Evolutionary conservation across 73 alveolate species (phyloP), one percentile per base, ranked within the genome.

Genomic region (Paraurostyla sp.): DNA sequence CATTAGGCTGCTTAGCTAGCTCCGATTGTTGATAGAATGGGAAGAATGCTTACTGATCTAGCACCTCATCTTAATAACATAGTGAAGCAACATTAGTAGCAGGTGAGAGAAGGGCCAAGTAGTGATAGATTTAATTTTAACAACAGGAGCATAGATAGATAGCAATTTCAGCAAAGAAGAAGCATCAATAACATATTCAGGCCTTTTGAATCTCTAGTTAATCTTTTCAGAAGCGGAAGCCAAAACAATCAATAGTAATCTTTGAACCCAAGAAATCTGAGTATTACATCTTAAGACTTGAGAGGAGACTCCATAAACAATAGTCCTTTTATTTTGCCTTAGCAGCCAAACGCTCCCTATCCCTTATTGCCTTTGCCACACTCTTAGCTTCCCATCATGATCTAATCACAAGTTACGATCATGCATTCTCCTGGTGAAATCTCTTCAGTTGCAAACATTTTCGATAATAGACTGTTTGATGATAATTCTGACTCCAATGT

Each of bases 21-120:
- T 23, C 98, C 98, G 0, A 88, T 94, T 9, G 57, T 94, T 56
- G 98, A 94, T 73, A 68, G 98, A 82, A 29, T 92, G 46, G 98
- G 98, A 25, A 71, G 98, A 51, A 80, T 94, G 94, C 73, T 91
- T 75, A 88, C 91, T 54, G 98, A 93, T 71, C 25, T 88, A n/a
- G 71, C 95, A 2, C 94, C 97, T 43, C 97, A 93, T 58, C 43
- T 93, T 25, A 57, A 56, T 48, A 36, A 63, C 43, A 88, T 87
- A 29, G 94, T 88, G 4, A 88, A 76, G 25, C 73, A 58, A 51
- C 82, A 73, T 52, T 35, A 56, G 27, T 16, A 36, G 29, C 25
- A 6, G 43, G 25, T 27, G 4, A 51, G 88, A 30, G 58, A 58
- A 22, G 35, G 80, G 62, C 56, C 25, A 59, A 6, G 16, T 35